Base-by-base conservation (phyloP, 225 moss, liverwort and hornwort species). In the Pseudoscleropodium purum region DNA sequence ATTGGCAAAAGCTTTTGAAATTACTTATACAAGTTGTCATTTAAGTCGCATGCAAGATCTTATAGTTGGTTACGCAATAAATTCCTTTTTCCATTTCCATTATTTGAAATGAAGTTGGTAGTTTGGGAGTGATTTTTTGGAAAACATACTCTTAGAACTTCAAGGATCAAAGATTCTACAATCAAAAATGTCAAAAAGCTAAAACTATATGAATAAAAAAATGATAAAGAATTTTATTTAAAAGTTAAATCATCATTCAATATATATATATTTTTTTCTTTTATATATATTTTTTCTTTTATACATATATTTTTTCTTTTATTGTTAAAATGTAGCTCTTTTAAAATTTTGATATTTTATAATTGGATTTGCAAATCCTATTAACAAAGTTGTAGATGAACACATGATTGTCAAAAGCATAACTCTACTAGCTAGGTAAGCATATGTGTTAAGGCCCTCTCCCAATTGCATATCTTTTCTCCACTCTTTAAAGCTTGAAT, bases 401-500 rank as follows among this genome's bases (percentile, higher is more conserved):
- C 54, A 54, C 15, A 16, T 5, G 17, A 54, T 17, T 54, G 1
- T 7, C 20, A 36, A 54, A 52, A 54, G 4, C 51, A 51, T 52
- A 8, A 11, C 5, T 36, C 36, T 23, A 13, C 8, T 14, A 52
- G 36, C 36, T 36, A 23, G 3, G 51, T 1, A 54, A 77, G 4
- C 9, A 13, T 52, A 34, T 1, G 1, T 15, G 15, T 24, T 14
- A 24, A 52, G 23, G 14, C 5, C 9, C 1, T 77, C 4, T 77
- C 0, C 36, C 9, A 15, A 54, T 54, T 78, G 9, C 9, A 54
- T 36, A 52, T 0, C 23, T 23, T 36, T 34, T 18, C 7, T 26
- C 49, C 2, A 31, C 0, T 20, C 7, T 75, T 31, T 0, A 33
- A 0, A 11, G 2, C 33, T 75, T 47, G 0, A 0, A 0, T 75